Base-by-base conservation (phyloP, 352 stramenopile genomes). In the Phytopythium vexans region DNA sequence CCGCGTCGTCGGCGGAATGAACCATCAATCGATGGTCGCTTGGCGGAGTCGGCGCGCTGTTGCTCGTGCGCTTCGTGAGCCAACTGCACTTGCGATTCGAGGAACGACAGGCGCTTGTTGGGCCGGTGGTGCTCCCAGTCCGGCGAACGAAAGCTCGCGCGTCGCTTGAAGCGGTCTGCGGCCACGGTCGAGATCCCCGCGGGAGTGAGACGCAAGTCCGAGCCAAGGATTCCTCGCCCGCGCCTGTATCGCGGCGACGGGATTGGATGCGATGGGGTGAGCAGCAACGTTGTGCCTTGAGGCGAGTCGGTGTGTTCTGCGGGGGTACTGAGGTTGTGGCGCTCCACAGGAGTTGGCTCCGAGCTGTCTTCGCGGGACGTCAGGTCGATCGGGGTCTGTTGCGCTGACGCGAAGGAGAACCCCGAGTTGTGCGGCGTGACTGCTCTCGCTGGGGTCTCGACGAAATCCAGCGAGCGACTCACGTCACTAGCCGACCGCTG, bases 161-260 rank as follows among this genome's bases (percentile, higher is more conserved):
- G 44, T 14, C 21, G 38, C 44, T 50, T 50, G 44, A 50, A 65
- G 6, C 56, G 60, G 52, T 75, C 67, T 5, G 60, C 63, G 10
- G 64, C 52, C 34, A 60, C 50, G 6, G 67, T 75, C 11, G 63
- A 60, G 16, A 75, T 51, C 33, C 67, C 67, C 9, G 67, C 67
- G 47, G 39, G 59, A 41, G 49, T 49, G 44, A 7, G 31, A 33
- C 31, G 50, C 49, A 21, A 47, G 39, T 46, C 62, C 53, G 39
- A 37, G 70, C 10, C 51, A n/a, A 55, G 12, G 34, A 70, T 49
- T 10, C 63, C 53, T 16, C 58, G 62, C 21, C 66, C 62, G 42
- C 68, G 36, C 41, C 36, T 52, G 47, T 70, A 74, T 16, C 66
- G 49, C 14, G 62, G 50, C 3, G 44, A 50, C 8, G 44, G 31